Conservation (phyloP, 495 filamentous ascomycete genomes). For the Penicillium antarcticum region DNA sequence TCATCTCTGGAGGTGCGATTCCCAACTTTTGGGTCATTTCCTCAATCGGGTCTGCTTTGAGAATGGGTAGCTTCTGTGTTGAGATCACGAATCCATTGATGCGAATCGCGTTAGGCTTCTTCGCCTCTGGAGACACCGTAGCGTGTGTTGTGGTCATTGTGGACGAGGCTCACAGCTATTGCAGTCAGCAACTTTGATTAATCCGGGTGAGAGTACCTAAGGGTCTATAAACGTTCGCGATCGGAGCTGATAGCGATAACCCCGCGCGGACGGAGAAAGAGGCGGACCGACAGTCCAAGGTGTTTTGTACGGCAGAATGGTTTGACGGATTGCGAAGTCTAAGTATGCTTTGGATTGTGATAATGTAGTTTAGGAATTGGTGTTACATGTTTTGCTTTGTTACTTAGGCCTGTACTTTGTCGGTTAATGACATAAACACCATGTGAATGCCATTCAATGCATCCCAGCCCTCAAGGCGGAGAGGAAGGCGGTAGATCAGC, state of each 20-base stretch:
- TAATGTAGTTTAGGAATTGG: too few species aligned
- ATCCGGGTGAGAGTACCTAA: neutral
- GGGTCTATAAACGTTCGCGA: slow-evolving; percentile 4
- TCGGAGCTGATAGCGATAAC: slow-evolving; percentile 21
- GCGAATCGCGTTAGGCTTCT: slow-evolving; percentile 34
- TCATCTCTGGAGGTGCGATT: slow-evolving; percentile 95
- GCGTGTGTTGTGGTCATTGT: slow-evolving; percentile 9
- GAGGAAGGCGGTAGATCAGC: neutral
- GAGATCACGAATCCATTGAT: slow-evolving; percentile 67
- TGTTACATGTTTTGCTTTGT: too few species aligned
- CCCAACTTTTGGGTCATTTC: slow-evolving; percentile 72
- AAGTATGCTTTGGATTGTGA: too few species aligned
- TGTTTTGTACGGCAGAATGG: neutral
- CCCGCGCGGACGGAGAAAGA: slow-evolving; percentile 42
- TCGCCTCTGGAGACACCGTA: slow-evolving; percentile 24
- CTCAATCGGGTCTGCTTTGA: slow-evolving; percentile 87
- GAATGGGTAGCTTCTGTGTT: slow-evolving; percentile 84
- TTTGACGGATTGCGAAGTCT: too few species aligned
- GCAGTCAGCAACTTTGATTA: neutral
- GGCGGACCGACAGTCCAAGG: slow-evolving; percentile 24
- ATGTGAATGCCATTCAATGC: too few species aligned
- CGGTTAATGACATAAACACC: too few species aligned
- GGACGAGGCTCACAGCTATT: too few species aligned
- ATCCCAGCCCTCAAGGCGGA: neutral
- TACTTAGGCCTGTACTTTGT: too few species aligned